Base-by-base conservation (phyloP, 805 yeast genomes). In the Wickerhamomyces sydowiorum region DNA sequence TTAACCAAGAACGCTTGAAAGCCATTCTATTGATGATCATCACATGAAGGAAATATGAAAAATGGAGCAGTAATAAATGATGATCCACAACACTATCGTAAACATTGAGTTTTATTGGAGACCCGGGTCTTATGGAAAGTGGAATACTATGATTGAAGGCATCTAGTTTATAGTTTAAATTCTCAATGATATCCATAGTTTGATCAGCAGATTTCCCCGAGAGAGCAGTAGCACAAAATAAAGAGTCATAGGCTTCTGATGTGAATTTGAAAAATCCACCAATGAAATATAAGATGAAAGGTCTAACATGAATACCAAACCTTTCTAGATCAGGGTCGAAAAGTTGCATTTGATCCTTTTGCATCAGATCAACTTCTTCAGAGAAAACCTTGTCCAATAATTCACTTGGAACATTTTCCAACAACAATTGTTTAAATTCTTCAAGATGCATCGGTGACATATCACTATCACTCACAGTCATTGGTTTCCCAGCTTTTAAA, bases 401-500 rank as follows among this genome's bases (percentile, higher is more conserved):
- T 5, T 33, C 28, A 3, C 3, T 3, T 4, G 42, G n/a, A 3
- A 19, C 7, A 6, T 13, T 5, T 5, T 25, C 22, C n/a, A 20
- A 29, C 38, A 40, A 34, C 15, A 15, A 29, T 10, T 35, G 25
- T 19, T 31, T 31, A 12, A 46, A 41, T 12, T 38, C 47, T 3
- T n/a, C 21, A 6, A 32, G 21, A 15, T 23, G 37, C 23, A 56
- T 23, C 1, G 66, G 52, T 3, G 68, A 50, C 15, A 68, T 56
- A 49, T 75, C 79, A 8, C 46, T 46, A 38, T 61, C 66, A 47
- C 65, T 64, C 29, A 76, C 60, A 27, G 69, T 51, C 0, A 81
- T 73, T 2, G 80, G 71, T 39, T 69, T 69, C 1, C 83, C 82
- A 36, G 67, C 52, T 40, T 70, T 68, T 42, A 72, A 54, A 38